Conservation (phyloP, 148 eudicot genomes). For the Diospyros lotus region DNA sequence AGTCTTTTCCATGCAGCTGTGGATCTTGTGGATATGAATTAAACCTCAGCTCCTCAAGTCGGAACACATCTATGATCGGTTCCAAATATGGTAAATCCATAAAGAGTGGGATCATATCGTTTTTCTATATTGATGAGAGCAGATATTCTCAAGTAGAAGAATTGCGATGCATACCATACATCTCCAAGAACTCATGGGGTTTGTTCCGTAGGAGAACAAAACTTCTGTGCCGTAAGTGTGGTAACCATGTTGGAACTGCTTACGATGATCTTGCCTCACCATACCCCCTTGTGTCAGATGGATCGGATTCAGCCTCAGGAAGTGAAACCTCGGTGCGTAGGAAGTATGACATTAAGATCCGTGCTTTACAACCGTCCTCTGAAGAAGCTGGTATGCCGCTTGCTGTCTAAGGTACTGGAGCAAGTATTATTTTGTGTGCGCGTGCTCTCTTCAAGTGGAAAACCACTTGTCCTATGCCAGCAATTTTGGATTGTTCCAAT, state of each 20-base stretch:
- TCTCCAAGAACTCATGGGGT: conserved; percentile 59
- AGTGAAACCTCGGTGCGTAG: conserved; percentile 28
- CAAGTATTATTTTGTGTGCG: neutral
- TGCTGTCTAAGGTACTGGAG: conserved; percentile 23
- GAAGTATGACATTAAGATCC: conserved; percentile 57
- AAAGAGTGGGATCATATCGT: conserved; percentile 68
- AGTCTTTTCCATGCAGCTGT: conserved; percentile 48
- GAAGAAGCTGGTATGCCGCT: conserved; percentile 39
- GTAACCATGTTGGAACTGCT: conserved; percentile 54
- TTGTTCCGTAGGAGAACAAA: conserved; percentile 52
- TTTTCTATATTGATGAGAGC: conserved; percentile 62
- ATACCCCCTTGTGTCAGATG: conserved; percentile 39
- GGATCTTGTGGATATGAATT: conserved; percentile 78
- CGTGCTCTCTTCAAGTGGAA: no score
- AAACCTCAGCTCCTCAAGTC: conserved; percentile 61
- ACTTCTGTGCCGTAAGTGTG: conserved; percentile 71
- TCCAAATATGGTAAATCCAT: conserved; percentile 70
- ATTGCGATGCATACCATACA: conserved; percentile 52
- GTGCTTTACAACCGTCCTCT: conserved; percentile 64
- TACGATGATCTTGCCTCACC: conserved; percentile 26
- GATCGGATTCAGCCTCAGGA: conserved; percentile 32
- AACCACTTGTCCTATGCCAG: no score
- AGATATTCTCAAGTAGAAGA: conserved; percentile 57
- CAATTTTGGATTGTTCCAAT: neutral
- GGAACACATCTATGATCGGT: conserved; percentile 59